These are phyloP conservation scores for Vickermania ingenoplastis DNA, from an alignment of 208 protist species.

Conservation along the genomic window DNA sequence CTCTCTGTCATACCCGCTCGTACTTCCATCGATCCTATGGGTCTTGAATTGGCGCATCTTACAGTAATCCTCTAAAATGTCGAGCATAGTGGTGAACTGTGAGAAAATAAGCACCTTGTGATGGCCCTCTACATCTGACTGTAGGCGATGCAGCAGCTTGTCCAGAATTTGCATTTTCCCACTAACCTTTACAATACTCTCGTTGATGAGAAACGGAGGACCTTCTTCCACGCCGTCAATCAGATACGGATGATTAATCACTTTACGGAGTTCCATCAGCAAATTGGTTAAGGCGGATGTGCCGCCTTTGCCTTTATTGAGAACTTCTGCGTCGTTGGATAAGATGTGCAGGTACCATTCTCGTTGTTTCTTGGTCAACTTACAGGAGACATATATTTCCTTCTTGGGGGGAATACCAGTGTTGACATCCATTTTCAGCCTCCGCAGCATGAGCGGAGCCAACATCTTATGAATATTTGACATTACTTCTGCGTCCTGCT, in stretches of 20 bases:
- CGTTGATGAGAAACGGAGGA: slow-evolving; percentile 83
- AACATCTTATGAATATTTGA: slow-evolving; percentile 88
- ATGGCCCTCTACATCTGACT: slow-evolving; percentile 45
- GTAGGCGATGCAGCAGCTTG: slow-evolving; percentile 86
- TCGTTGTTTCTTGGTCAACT: slow-evolving; percentile 90
- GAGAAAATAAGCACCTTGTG: slow-evolving; percentile 98
- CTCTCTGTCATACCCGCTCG: slow-evolving; percentile 79
- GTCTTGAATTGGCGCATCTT: slow-evolving; percentile 67
- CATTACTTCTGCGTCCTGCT: slow-evolving; percentile 74
- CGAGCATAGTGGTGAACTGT: slow-evolving; percentile 92
- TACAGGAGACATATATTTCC: slow-evolving; percentile 95
- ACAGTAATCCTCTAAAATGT: slow-evolving; percentile 91
- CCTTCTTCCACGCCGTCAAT: slow-evolving; percentile 92
- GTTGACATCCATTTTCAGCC: slow-evolving; percentile 95
- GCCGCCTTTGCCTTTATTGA: slow-evolving; percentile 84
- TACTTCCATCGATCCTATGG: slow-evolving; percentile 89
- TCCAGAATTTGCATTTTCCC: slow-evolving; percentile 95
- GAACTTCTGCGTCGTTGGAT: slow-evolving; percentile 89
- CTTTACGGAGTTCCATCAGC: slow-evolving; percentile 89
- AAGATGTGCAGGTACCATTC: slow-evolving; percentile 94
- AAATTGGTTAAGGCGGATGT: slow-evolving; percentile 64
- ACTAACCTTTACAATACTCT: slow-evolving; percentile 81
- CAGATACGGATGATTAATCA: slow-evolving; percentile 95
- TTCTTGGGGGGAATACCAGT: slow-evolving; percentile 96
- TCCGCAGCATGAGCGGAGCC: slow-evolving; percentile 93